Base-by-base conservation (phyloP, 306 rosid species). In the Quercus engelmannii region DNA sequence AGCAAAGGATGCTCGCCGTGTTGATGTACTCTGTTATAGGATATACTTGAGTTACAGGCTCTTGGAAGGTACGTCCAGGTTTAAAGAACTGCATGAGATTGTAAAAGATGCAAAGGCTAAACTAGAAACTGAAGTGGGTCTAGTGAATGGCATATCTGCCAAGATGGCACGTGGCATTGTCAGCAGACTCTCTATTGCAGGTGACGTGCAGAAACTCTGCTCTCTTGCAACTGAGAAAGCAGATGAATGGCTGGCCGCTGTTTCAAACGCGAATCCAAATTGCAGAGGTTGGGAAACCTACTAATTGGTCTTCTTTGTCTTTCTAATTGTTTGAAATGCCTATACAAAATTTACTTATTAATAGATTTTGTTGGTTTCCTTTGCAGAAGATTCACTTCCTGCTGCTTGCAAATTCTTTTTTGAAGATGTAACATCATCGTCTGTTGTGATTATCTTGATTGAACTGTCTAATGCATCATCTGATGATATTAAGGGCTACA, bases 371-470 rank as follows among this genome's bases (percentile, higher is more conserved):
- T 80, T 70, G 33, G 58, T 55, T 71, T 61, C 23, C 58, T 75
- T 28, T 65, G 69, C 97, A 96, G 99, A 93, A 87, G 99, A 89
- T 77, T 96, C 99, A 8, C 97, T 96, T 83, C 99, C 99, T 62
- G 93, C 99, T 64, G 99, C 99, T 69, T 96, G 99, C 96, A 96
- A 93, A 89, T 93, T 91, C 87, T 80, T 96, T 81, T 96, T 93
- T 80, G 98, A 96, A 88, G 97, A 91, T 87, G 88, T 90, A 67
- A 76, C 93, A 69, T 83, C 94, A 71, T 87, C 94, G 58, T 90
- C 97, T 3, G 96, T 96, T 74, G 91, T 90, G 79, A 93, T 96
- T 59, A 87, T 96, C 79, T 85, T 96, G 81, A 76, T 96, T 67
- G 96, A 91, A 78, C 88, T 93, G 83, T 77, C 93, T 59, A 93